Evolutionary conservation across 2,329 filamentous ascomycete genomes (phyloP), one percentile per base, ranked within the genome.

Genomic region (Chrysosphaeria jannelii): DNA sequence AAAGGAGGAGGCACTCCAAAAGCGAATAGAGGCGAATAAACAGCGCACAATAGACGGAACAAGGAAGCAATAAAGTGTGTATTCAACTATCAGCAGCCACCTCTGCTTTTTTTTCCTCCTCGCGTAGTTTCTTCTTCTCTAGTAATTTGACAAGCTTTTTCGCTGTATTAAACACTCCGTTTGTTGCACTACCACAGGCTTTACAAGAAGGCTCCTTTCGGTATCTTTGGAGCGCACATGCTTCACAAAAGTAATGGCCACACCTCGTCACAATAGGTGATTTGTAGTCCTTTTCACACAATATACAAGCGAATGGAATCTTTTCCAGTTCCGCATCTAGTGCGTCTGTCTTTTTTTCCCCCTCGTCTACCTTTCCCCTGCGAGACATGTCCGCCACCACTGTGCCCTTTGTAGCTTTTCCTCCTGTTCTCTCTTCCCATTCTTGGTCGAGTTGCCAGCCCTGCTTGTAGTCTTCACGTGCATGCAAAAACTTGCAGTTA

Each of bases 371-470:
- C 19, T 33, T 34, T 19, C 43, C 38, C 9, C 54, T 48, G 32
- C 61, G 19, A 8, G 23, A 57, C 3, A 59, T 59, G 24, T 53
- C 62, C 13, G 61, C 57, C 3, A 70, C 50, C 0, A 62, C 44
- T 3, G 59, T 72, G 5, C 65, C 67, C 37, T 62, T 66, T n/a
- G n/a, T n/a, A n/a, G n/a, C n/a, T 41, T 63, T 66, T 23, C 58
- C 70, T 36, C 71, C 79, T 5, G 64, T 72, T 3, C 67, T 63
- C 17, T 61, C 68, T 39, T 97, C 85, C 85, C 85, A 97, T 23
- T 93, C 81, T 24, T 59, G 57, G 42, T 97, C 85, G 4, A 97
- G 53, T 41, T 93, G 76, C 85, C 85, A 97, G 3, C 85, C 85
- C 39, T 79, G 70, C 35, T 81, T 76, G 39, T 75, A 70, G 41